These are phyloP conservation scores for Trypethelium eluteriae DNA, from an alignment of 495 filamentous ascomycete genomes.

Conservation along the genomic window DNA sequence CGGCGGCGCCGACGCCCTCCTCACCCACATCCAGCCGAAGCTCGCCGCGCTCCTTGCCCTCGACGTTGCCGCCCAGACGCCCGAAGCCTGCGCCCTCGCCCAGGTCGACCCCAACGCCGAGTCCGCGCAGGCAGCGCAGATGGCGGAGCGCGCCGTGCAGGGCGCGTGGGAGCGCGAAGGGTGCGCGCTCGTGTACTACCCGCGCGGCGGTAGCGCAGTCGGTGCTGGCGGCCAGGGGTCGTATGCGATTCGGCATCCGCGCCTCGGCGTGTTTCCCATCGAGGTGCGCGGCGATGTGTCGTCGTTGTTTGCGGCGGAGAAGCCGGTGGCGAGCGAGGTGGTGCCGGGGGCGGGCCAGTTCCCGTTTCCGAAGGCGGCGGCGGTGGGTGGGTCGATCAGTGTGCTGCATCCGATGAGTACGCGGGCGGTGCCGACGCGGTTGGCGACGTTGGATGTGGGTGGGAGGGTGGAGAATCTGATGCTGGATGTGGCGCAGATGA, in stretches of 20 bases:
- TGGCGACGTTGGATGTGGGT: slow-evolving; percentile 8
- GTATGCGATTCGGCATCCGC: slow-evolving; percentile 68
- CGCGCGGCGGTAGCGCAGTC: slow-evolving; percentile 29
- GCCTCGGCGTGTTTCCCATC: slow-evolving; percentile 38
- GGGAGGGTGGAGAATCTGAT: slow-evolving; percentile 12
- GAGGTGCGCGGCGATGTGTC: slow-evolving; percentile 42
- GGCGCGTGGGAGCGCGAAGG: slow-evolving; percentile 64
- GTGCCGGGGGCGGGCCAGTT: slow-evolving; percentile 33
- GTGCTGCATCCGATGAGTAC: slow-evolving; percentile 8
- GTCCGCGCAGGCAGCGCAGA: slow-evolving; percentile 28
- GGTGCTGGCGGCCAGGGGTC: slow-evolving; percentile 41
- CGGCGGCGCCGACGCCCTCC: slow-evolving; percentile 41
- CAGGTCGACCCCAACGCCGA: slow-evolving; percentile 38
- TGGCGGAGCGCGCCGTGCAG: slow-evolving; percentile 51
- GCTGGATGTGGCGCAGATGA: slow-evolving; percentile 41
- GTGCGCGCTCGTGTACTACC: slow-evolving; percentile 49
- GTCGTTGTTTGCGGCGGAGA: not conserved
- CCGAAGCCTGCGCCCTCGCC: slow-evolving; percentile 38
- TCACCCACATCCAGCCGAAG: slow-evolving; percentile 65
- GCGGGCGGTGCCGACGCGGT: slow-evolving; percentile 8
- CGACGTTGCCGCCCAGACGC: slow-evolving; percentile 50
- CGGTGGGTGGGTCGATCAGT: not conserved
- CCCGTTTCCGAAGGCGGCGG: slow-evolving; percentile 26
- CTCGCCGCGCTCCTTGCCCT: slow-evolving; percentile 63
- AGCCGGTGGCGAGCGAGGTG: slow-evolving; percentile 44